Conservation (phyloP, 2,329 filamentous ascomycete species). For the Talaromyces sp. region DNA sequence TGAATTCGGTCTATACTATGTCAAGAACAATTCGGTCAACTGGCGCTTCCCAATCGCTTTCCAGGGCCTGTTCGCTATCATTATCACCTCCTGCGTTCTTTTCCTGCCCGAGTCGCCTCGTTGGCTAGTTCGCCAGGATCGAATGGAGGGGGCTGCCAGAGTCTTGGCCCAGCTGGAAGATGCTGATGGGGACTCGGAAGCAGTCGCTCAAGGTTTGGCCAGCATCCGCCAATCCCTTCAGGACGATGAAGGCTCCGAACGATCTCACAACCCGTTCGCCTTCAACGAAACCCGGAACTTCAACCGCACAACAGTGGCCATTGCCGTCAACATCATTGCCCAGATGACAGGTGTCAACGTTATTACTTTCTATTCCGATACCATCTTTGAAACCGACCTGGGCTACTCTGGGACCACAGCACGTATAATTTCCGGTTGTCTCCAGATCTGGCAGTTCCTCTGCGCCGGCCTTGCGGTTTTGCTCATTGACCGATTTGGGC, state of each 20-base stretch:
- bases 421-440: constrained; percentile 19
- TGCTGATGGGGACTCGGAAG: constrained; percentile 1
- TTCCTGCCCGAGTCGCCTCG: constrained; percentile 10
- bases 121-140: constrained; percentile 7
- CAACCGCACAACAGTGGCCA: constrained; percentile 19
- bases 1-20: constrained; percentile 9
- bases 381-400: constrained; percentile 22
- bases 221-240: constrained; percentile 5
- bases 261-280: constrained; percentile 15
- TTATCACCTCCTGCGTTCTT: constrained; percentile 29
- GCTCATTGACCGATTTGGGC: constrained; percentile 70
- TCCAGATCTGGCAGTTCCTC: constrained; percentile 17
- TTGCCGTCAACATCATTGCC: constrained; percentile 21
- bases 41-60: constrained; percentile 41
- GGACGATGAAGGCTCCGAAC: constrained; percentile 8
- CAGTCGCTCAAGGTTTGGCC: constrained; percentile 3
- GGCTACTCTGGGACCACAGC: constrained; percentile 16
- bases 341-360: constrained; percentile 27
- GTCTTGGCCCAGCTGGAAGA: constrained; percentile 5
- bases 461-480: constrained; percentile 50
- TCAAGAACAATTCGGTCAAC: constrained; percentile 15
- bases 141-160: constrained; percentile 12
- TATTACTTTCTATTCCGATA: constrained; percentile 25
- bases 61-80: constrained; percentile 37
- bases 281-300: constrained; percentile 19